A percentile compares a stretch with the other conserved stretches of the same genome.
phyloP scores from a whole-genome alignment of 495 filamentous ascomycete genomes.

The Lasiosphaeris hirsuta region DNA sequence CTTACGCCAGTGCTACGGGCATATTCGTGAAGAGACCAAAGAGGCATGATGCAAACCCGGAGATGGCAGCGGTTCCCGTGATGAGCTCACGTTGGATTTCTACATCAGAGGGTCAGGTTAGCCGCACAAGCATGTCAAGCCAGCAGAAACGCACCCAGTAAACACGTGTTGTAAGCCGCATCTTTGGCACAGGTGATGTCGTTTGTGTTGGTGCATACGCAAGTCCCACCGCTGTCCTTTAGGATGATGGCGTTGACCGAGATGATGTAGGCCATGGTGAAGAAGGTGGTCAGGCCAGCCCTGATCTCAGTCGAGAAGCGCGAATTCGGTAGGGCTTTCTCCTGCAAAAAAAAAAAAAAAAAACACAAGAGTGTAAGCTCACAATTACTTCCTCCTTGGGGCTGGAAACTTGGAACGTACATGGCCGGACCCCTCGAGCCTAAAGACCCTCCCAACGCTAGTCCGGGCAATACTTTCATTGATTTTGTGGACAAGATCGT shows the following conservation, averaged over 20 bases:
- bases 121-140: not conserved
- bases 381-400: not conserved
- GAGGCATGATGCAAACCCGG: slow-evolving; percentile 44
- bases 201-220: not conserved
- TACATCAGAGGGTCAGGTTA: slow-evolving; percentile 14
- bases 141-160: not conserved
- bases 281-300: slow-evolving; percentile 73
- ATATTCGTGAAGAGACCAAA: slow-evolving; percentile 50
- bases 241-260: slow-evolving; percentile 42
- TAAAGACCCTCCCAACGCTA: slow-evolving; percentile 1
- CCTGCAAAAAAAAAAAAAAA: not conserved
- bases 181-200: not conserved
- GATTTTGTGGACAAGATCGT: slow-evolving; percentile 1
- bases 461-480: not conserved
- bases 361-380: no score
- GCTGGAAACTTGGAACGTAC: not conserved
- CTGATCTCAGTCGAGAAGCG: slow-evolving; percentile 68
- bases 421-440: slow-evolving; percentile 7
- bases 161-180: slow-evolving; percentile 2
- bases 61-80: slow-evolving; percentile 69
- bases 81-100: slow-evolving; percentile 68
- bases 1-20: slow-evolving; percentile 53
- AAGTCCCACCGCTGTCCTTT: slow-evolving; percentile 4
- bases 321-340: not conserved
- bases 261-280: slow-evolving; percentile 77